phyloP scores from a whole-genome alignment of 345 rosid genomes.

The Gossypium rotundifolium region DNA sequence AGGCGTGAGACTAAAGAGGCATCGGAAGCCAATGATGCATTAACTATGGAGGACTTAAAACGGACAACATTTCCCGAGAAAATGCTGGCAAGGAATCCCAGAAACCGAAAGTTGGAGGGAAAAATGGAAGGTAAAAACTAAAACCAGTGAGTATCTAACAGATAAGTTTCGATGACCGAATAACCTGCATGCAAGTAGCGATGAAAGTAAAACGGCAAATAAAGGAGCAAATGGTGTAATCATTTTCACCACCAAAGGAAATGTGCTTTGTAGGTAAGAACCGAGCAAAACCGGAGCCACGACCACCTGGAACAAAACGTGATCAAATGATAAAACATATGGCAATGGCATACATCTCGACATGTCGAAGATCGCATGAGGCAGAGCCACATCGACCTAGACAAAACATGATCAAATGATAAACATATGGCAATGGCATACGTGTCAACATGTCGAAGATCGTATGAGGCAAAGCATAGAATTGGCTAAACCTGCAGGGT shows the following conservation, averaged over 20 bases:
- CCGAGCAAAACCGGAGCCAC: slow-evolving; percentile 59
- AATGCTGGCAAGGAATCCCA: slow-evolving; percentile 29
- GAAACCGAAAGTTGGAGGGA: background rate
- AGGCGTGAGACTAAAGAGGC: slow-evolving; percentile 23
- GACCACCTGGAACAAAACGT: slow-evolving; percentile 38
- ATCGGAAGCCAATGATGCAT: slow-evolving; percentile 30
- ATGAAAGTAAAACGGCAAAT: slow-evolving; percentile 48
- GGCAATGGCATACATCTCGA: background rate
- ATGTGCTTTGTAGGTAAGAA: slow-evolving; percentile 43
- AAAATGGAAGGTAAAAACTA: background rate
- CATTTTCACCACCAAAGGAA: slow-evolving; percentile 42
- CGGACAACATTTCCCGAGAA: slow-evolving; percentile 54
- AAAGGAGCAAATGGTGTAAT: slow-evolving; percentile 54
- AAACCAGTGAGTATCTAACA: background rate
- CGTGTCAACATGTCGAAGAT: background rate
- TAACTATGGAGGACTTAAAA: slow-evolving; percentile 40
- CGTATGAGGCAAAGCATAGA: background rate
- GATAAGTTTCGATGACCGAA: background rate
- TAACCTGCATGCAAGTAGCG: slow-evolving; percentile 65
- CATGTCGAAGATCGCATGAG: too few species aligned
- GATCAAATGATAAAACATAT: background rate
- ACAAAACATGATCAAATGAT: slow-evolving; percentile 3
- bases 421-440: background rate
- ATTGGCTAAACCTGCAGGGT: slow-evolving; percentile 44
- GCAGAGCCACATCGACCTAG: too few species aligned